Evolutionary conservation across 305 asterid genomes (phyloP).

Genomic region (Fraxinus sp.): DNA sequence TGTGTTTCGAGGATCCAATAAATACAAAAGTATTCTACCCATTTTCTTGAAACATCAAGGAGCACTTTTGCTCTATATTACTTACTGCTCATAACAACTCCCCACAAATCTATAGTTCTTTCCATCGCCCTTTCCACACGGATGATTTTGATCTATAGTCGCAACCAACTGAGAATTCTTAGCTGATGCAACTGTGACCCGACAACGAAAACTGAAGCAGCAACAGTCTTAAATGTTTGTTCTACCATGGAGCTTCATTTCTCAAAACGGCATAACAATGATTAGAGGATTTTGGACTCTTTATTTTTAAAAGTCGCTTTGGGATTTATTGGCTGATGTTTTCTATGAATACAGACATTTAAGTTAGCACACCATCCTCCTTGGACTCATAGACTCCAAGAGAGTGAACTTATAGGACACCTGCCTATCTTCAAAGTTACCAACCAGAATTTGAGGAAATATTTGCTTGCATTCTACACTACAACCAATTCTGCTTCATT

Average conservation of each 20-base stretch:
- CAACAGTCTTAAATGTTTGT: slow-evolving; percentile 49
- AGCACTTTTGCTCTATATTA: not conserved
- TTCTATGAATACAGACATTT: slow-evolving; percentile 40
- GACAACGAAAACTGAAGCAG: slow-evolving; percentile 90
- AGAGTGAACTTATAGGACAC: slow-evolving; percentile 81
- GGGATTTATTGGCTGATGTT: slow-evolving; percentile 23
- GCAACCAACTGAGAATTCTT: slow-evolving; percentile 85
- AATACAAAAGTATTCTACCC: not conserved
- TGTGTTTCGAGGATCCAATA: not conserved
- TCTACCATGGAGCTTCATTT: not conserved
- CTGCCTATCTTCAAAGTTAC: slow-evolving; percentile 71
- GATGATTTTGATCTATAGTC: slow-evolving; percentile 68
- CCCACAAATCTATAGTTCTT: slow-evolving; percentile 30
- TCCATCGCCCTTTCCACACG: slow-evolving; percentile 72
- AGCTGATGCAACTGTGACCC: slow-evolving; percentile 88
- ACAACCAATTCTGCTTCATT: not conserved
- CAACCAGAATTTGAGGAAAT: slow-evolving; percentile 81
- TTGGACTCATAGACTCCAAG: slow-evolving; percentile 81
- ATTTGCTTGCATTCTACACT: slow-evolving; percentile 74
- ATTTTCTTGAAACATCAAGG: not conserved
- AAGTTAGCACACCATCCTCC: slow-evolving; percentile 74
- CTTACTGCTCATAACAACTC: not conserved
- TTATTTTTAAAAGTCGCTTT: slow-evolving; percentile 27
- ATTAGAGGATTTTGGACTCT: slow-evolving; percentile 25
- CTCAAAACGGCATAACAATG: slow-evolving; percentile 29